Base-by-base conservation (phyloP, 257 asterid species). In the Solanum habrochaites region DNA sequence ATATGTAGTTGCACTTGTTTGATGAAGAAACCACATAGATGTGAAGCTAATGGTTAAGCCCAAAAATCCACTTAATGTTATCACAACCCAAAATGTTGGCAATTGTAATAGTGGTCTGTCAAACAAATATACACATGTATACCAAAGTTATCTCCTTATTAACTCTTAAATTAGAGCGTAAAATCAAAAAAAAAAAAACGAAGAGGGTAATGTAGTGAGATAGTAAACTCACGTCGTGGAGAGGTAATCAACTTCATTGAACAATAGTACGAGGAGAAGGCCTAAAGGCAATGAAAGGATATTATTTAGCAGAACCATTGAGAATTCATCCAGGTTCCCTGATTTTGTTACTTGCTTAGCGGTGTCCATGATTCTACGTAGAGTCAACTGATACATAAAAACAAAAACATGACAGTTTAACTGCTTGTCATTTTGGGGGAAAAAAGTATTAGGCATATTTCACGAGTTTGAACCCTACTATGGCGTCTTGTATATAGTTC, bases 21-120 rank as follows among this genome's bases (percentile, higher is more conserved):
- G 98, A 93, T 94, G 99, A 80, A 96, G 98, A 91, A 96, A 96
- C 99, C 99, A 96, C 99, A 96, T 93, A 72, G 99, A 96, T 70
- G 99, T 95, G 91, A 96, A 95, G 92, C 99, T 96, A 88, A 96
- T 96, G 11, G 97, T 98, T 80, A 95, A 89, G 21, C 99, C 99
- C 96, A 94, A 86, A 85, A 94, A 88, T 87, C 99, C 99, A 86
- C 99, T 96, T 40, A 96, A 78, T 8, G 99, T 96, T 62, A 92
- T 91, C 83, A 96, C 94, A 87, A 92, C 25, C 99, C 98, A 96
- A 93, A 96, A 96, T 23, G 88, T 86, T 69, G 98, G 98, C 85
- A 91, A 88, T 85, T 94, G 90, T 88, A 96, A 82, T 85, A 96
- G 94, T 43, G 98, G 98, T 47, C 99, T 96, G 93, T 88, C 66